Evolutionary conservation across 2,329 filamentous ascomycete genomes (phyloP).

Genomic region (Ophiostoma novo-ulmi): DNA sequence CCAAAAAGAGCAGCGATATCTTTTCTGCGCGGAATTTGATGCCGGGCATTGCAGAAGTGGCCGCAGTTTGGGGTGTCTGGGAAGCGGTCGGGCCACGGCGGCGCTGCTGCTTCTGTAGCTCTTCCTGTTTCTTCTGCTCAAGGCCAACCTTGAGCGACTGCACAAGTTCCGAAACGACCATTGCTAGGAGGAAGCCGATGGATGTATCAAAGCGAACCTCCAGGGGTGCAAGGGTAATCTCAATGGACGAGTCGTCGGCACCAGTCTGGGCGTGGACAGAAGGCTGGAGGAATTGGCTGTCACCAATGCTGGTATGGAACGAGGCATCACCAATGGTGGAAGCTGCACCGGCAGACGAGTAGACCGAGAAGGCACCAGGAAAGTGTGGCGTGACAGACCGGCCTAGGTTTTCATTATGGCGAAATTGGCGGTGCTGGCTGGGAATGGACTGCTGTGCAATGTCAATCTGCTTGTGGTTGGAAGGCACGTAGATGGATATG

Average conservation of each 20-base stretch:
- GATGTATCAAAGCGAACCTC: slow-evolving; percentile 53
- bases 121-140: slow-evolving; percentile 26
- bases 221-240: slow-evolving; percentile 49
- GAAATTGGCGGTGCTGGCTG: neutral
- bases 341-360: slow-evolving; percentile 30
- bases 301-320: slow-evolving; percentile 25
- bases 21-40: slow-evolving; percentile 45
- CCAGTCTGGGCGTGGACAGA: neutral
- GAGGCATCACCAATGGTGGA: slow-evolving; percentile 17
- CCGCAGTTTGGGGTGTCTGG: neutral
- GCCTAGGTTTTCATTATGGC: slow-evolving; percentile 29
- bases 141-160: slow-evolving; percentile 23
- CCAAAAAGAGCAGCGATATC: slow-evolving; percentile 52
- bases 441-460: slow-evolving; percentile 28
- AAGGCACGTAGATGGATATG: slow-evolving; percentile 53
- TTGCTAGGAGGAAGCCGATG: slow-evolving; percentile 50
- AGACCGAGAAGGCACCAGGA: slow-evolving; percentile 58
- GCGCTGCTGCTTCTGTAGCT: slow-evolving; percentile 27
- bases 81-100: neutral
- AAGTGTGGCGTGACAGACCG: slow-evolving; percentile 47
- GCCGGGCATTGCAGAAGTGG: slow-evolving; percentile 33
- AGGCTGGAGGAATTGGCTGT: slow-evolving; percentile 17
- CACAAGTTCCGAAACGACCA: slow-evolving; percentile 48
- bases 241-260: slow-evolving; percentile 38
- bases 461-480: slow-evolving; percentile 43